Base-by-base conservation (phyloP, 2,329 filamentous ascomycete genomes). In the Sarocladium brachiariae region DNA sequence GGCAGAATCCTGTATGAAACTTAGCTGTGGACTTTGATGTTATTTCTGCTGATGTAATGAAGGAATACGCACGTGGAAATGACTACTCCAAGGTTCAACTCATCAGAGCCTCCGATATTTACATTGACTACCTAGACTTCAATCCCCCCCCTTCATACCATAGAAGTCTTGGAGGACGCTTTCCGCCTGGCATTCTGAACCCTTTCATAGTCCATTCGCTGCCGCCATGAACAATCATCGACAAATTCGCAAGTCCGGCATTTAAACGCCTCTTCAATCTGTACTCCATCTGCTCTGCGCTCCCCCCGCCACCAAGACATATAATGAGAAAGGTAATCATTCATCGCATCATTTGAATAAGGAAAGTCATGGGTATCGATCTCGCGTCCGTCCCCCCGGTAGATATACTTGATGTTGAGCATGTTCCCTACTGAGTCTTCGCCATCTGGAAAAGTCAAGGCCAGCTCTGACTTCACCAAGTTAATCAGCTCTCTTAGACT, bases 281-380 rank as follows among this genome's bases (percentile, higher is more conserved):
- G 75, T 2, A 96, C 91, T 0, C 92, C 92, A 7, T 76, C 74
- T 0, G 90, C 81, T 47, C 77, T 69, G 14, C 91, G 73, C 58
- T 86, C 74, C 1, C 91, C 92, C 27, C 79, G 81, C 92, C 92
- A 97, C 89, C 89, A 96, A n/a, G 75, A 65, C 78, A 96, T 81
- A 55, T 87, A 84, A 2, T 80, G 75, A 0, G 69, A 62, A 2
- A 96, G 64, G 61, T 95, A 95, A 1, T 65, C 67, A 10, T 84
- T 76, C 38, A 96, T 70, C 2, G 73, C 73, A 1, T 72, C 64
- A 0, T 76, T 70, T 51, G 92, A 85, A 61, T 89, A 88, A 1
- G 80, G 72, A 56, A 93, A 78, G 2, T 86, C 71, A 39, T 76
- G 72, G 6, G 71, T 68, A n/a, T 82, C 71, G 7, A 80, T 74